A percentile compares a stretch with the other conserved stretches of the same genome.
These are phyloP conservation scores for Arabidopsis arenosa DNA, from an alignment of 345 rosid genomes.

Conservation along the genomic window DNA sequence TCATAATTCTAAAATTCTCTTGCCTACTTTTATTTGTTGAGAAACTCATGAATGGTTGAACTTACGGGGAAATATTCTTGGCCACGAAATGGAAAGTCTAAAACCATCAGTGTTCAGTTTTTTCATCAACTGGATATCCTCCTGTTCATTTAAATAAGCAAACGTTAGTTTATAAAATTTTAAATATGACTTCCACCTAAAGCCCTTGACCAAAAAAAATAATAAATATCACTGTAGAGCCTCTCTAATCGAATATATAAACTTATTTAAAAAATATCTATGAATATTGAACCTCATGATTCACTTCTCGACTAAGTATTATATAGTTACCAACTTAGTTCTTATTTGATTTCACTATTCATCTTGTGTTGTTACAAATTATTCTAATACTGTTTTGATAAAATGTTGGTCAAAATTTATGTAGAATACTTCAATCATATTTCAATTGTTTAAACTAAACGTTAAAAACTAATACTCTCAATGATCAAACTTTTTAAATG, in stretches of 20 bases:
- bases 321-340: background rate
- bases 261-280: background rate
- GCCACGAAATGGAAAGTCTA: constrained; percentile 55
- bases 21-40: background rate
- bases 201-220: no score
- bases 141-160: constrained; percentile 36
- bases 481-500: no score
- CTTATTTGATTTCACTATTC: background rate
- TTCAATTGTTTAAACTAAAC: background rate
- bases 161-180: background rate
- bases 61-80: constrained; percentile 55
- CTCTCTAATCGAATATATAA: background rate
- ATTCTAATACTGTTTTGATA: background rate
- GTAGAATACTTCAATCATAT: background rate
- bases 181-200: no score
- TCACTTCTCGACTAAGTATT: background rate
- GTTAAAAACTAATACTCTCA: background rate
- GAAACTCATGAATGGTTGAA: background rate
- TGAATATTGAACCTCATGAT: background rate
- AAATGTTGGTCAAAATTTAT: background rate
- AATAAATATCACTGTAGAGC: background rate
- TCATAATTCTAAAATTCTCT: background rate
- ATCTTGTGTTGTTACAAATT: background rate
- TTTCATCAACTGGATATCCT: constrained; percentile 51
- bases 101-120: constrained; percentile 47